Percentiles rank a stretch among this genome's conserved stretches.
phyloP scores from a whole-genome alignment of 345 rosid species.

The Garcia nutans region DNA sequence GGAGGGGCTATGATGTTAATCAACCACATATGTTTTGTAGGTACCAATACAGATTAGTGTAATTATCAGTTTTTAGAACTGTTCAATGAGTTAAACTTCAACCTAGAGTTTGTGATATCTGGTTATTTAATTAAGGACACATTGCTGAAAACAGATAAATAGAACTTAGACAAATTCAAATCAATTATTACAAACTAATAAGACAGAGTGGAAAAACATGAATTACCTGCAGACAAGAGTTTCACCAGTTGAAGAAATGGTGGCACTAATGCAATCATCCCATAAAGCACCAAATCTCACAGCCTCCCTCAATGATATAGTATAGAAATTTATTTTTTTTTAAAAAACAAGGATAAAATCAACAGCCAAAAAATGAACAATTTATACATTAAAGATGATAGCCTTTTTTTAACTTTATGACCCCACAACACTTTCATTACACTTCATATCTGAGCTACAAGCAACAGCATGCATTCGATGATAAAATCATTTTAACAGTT shows the following conservation, averaged over 20 bases:
- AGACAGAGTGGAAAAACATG: not conserved
- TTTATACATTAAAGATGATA: too few species aligned
- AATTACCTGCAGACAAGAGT: slow-evolving; percentile 59
- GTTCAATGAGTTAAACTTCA: not conserved
- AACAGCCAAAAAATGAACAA: too few species aligned
- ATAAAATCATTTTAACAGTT: not conserved
- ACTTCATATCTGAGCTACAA: not conserved
- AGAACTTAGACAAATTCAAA: not conserved
- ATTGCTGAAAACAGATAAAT: not conserved
- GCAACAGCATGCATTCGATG: not conserved
- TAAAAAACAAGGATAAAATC: too few species aligned
- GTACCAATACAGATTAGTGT: not conserved
- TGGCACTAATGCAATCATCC: slow-evolving; percentile 47
- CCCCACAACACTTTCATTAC: not conserved
- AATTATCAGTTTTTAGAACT: not conserved
- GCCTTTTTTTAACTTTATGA: too few species aligned
- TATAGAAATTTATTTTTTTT: too few species aligned
- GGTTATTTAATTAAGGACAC: not conserved
- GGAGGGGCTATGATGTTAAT: not conserved
- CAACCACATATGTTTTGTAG: not conserved
- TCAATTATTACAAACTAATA: too few species aligned
- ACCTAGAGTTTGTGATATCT: not conserved
- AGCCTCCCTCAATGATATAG: not conserved
- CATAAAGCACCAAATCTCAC: slow-evolving; percentile 47
- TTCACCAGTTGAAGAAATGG: slow-evolving; percentile 37